These are phyloP conservation scores for Monoraphidium neglectum DNA, from an alignment of 139 green algal genomes.

Conservation along the genomic window DNA sequence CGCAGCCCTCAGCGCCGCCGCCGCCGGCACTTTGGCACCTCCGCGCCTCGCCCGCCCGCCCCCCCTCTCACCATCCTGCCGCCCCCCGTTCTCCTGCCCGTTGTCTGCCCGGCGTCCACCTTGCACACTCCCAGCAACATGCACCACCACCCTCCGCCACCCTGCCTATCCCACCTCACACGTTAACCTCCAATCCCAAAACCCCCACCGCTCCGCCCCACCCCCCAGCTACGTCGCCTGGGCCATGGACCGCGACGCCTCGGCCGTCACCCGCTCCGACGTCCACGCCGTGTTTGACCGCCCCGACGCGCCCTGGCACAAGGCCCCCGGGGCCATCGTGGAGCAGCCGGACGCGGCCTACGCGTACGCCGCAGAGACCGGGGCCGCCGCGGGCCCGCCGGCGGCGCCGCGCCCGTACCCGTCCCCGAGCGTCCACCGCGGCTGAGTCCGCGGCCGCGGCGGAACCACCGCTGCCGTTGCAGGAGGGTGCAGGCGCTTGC, in stretches of 20 bases:
- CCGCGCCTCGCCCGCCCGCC: no score
- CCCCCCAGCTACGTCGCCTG: neutral
- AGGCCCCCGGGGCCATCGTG: slow-evolving; percentile 13
- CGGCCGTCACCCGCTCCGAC: slow-evolving; percentile 9
- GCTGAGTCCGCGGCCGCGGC: no score
- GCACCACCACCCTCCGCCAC: neutral
- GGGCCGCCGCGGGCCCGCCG: no score
- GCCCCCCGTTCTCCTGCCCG: slow-evolving; percentile 17
- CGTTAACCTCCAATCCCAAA: neutral
- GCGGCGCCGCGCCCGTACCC: no score
- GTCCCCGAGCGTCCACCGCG: no score
- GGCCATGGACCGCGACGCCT: slow-evolving; percentile 29
- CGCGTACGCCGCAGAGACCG: slow-evolving; percentile 12
- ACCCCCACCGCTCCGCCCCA: neutral
- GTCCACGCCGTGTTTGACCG: slow-evolving; percentile 24
- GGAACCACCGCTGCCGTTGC: no score
- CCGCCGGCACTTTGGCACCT: no score
- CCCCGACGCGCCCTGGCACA: slow-evolving; percentile 15
- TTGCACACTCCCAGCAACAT: neutral
- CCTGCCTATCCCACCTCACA: neutral
- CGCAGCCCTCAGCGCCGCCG: no score
- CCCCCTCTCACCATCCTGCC: no score
- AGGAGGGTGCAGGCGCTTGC: no score
- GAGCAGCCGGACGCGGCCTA: slow-evolving; percentile 28
- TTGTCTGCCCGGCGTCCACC: neutral